Percentiles rank a stretch among this genome's conserved stretches.
These are phyloP conservation scores for Groenewaldozyma sp. DNA, from an alignment of 1,139 yeast species.

Conservation along the genomic window DNA sequence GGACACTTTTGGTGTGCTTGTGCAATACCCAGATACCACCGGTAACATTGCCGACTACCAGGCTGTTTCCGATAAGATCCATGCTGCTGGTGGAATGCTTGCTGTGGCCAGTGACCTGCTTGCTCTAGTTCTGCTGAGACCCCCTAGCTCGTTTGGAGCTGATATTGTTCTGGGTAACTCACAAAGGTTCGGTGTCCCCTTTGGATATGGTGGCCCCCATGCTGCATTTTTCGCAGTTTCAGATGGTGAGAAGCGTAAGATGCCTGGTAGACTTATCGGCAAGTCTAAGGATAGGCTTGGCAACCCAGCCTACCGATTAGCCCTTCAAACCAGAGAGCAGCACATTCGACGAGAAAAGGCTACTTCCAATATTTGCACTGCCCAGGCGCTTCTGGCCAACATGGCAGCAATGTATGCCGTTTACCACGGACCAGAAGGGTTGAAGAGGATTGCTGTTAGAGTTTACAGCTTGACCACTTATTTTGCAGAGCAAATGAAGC, in stretches of 20 bases:
- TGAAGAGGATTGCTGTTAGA: slow-evolving; percentile 67
- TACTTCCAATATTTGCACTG: slow-evolving; percentile 94
- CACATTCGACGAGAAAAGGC: slow-evolving; percentile 97
- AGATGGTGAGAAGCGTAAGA: slow-evolving; percentile 71
- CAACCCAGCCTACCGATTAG: slow-evolving; percentile 77
- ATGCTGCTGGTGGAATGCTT: slow-evolving; percentile 61
- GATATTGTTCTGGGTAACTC: slow-evolving; percentile 90
- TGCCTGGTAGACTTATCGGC: slow-evolving; percentile 95
- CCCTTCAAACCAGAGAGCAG: slow-evolving; percentile 95
- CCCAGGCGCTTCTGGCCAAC: slow-evolving; percentile 92
- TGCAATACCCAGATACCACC: slow-evolving; percentile 85
- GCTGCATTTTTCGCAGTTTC: slow-evolving; percentile 94
- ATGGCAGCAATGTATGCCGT: slow-evolving; percentile 95
- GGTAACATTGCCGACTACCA: slow-evolving; percentile 57
- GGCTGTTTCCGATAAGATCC: slow-evolving; percentile 55
- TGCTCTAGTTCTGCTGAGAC: slow-evolving; percentile 74
- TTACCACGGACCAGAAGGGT: slow-evolving; percentile 92
- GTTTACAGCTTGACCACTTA: slow-evolving; percentile 67
- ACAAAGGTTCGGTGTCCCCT: slow-evolving; percentile 95
- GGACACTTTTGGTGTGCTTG: slow-evolving; percentile 65
- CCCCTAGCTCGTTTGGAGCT: slow-evolving; percentile 82
- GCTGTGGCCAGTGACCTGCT: slow-evolving; percentile 84
- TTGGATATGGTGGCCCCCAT: slow-evolving; percentile 98
- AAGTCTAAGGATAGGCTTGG: slow-evolving; percentile 88
- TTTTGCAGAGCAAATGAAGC: slow-evolving; percentile 48